Evolutionary conservation across 805 yeast species (phyloP).

Genomic region (Ogataea parapolymorpha): DNA sequence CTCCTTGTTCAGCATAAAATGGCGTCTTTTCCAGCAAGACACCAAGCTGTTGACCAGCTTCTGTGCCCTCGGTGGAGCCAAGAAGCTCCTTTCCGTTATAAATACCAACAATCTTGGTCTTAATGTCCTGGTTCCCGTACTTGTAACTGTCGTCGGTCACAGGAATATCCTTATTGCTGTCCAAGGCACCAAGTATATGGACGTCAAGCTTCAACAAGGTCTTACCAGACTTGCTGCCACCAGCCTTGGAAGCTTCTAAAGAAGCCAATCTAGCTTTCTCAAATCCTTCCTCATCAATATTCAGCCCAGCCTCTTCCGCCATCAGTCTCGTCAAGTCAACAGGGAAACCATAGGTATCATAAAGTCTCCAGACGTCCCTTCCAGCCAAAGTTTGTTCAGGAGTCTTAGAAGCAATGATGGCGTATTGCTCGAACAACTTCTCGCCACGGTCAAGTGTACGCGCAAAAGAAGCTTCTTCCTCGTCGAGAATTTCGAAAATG

Average conservation of each 20-base stretch:
- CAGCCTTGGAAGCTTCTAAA: conserved; percentile 92
- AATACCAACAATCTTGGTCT: conserved; percentile 68
- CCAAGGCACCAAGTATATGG: conserved; percentile 77
- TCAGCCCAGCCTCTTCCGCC: conserved; percentile 97
- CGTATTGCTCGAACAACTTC: conserved; percentile 90
- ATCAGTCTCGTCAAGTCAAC: conserved; percentile 95
- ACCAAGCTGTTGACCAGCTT: conserved; percentile 60
- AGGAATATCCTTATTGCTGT: conserved; percentile 53
- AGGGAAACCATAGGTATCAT: conserved; percentile 99
- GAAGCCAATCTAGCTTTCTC: conserved; percentile 88
- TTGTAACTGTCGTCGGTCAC: conserved; percentile 83
- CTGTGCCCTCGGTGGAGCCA: conserved; percentile 35
- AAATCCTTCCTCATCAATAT: conserved; percentile 88
- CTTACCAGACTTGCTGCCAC: conserved; percentile 55
- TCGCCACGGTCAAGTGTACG: conserved; percentile 98
- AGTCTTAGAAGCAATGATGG: conserved; percentile 72
- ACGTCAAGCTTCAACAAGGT: conserved; percentile 80
- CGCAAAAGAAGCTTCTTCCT: conserved; percentile 93
- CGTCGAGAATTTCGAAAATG: conserved; percentile 87
- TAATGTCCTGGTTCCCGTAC: conserved; percentile 67
- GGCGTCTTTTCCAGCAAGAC: conserved; percentile 84
- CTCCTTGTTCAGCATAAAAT: conserved; percentile 99
- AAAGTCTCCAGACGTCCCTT: conserved; percentile 95
- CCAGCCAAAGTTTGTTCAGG: conserved; percentile 80
- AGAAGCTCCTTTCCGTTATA: conserved; percentile 65